Evolutionary conservation across 176 grass and related monocot genomes (phyloP).

Genomic region (Eragrostis curvula): DNA sequence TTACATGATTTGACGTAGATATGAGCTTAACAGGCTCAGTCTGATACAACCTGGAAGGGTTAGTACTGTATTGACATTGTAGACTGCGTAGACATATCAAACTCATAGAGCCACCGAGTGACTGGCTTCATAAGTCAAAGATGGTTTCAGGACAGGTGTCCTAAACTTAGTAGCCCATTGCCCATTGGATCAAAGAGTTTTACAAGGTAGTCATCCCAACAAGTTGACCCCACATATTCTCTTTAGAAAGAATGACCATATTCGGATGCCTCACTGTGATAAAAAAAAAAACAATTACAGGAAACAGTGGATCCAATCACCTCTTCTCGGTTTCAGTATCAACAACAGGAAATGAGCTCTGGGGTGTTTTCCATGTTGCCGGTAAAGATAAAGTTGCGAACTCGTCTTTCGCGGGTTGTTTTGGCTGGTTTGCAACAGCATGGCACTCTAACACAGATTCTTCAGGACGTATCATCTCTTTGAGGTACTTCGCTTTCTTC

Average conservation of each 20-base stretch:
- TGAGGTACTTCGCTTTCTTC: conserved; percentile 12
- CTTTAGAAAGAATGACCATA: background rate
- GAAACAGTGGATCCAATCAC: conserved; percentile 23
- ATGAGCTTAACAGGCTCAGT: background rate
- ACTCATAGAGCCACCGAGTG: background rate
- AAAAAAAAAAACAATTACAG: background rate
- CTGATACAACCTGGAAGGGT: background rate
- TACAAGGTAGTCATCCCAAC: background rate
- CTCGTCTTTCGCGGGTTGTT: conserved; percentile 21
- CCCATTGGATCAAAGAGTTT: background rate
- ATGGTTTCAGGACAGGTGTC: background rate
- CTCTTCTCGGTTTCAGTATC: conserved; percentile 49
- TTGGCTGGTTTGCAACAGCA: conserved; percentile 22
- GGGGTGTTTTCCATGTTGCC: background rate
- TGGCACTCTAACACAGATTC: conserved; percentile 19
- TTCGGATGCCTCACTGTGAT: background rate
- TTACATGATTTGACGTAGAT: background rate
- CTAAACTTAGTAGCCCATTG: background rate
- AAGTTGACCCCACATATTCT: background rate
- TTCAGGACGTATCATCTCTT: conserved; percentile 15
- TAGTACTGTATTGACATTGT: background rate
- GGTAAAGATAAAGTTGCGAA: conserved; percentile 26
- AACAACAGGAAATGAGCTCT: conserved; percentile 64
- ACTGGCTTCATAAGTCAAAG: background rate
- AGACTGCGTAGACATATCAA: background rate